These are phyloP conservation scores for Aspergillus latus DNA, from an alignment of 2,329 filamentous ascomycete species.

Conservation along the genomic window DNA sequence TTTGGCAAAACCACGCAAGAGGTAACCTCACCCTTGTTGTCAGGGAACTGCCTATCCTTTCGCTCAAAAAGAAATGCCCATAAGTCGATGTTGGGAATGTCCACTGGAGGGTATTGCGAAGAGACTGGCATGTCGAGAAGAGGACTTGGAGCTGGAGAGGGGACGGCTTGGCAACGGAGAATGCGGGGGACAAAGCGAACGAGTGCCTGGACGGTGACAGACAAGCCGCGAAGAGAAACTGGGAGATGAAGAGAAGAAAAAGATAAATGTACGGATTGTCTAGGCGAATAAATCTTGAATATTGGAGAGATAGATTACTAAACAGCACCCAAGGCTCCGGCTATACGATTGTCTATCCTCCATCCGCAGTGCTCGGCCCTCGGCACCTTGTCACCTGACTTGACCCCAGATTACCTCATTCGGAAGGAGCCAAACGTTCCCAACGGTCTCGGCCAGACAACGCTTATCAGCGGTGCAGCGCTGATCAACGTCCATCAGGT, in stretches of 20 bases:
- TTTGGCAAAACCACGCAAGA: background rate
- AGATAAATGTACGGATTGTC: background rate
- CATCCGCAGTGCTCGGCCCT: conserved; percentile 7
- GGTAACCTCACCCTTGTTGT: conserved; percentile 65
- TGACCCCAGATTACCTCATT: conserved; percentile 6
- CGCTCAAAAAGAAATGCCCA: conserved; percentile 77
- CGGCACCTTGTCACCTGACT: conserved; percentile 10
- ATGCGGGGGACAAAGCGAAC: conserved; percentile 2
- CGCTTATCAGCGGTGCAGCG: background rate
- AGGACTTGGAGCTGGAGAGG: conserved; percentile 14
- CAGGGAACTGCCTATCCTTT: conserved; percentile 63
- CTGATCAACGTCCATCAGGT: background rate
- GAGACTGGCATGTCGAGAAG: conserved; percentile 63
- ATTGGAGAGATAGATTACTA: background rate
- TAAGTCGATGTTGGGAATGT: conserved; percentile 73
- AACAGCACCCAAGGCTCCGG: background rate
- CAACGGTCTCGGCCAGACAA: background rate
- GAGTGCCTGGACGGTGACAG: background rate
- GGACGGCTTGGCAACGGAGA: background rate
- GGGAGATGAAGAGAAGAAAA: background rate
- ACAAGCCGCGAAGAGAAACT: background rate
- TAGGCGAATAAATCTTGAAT: background rate
- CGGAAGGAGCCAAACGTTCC: background rate
- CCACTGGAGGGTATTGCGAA: conserved; percentile 63
- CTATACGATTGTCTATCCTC: background rate